Percentiles rank a stretch among this genome's conserved stretches.
Conservation (phyloP, 805 yeast genomes). For the Kuraishia molischiana region DNA sequence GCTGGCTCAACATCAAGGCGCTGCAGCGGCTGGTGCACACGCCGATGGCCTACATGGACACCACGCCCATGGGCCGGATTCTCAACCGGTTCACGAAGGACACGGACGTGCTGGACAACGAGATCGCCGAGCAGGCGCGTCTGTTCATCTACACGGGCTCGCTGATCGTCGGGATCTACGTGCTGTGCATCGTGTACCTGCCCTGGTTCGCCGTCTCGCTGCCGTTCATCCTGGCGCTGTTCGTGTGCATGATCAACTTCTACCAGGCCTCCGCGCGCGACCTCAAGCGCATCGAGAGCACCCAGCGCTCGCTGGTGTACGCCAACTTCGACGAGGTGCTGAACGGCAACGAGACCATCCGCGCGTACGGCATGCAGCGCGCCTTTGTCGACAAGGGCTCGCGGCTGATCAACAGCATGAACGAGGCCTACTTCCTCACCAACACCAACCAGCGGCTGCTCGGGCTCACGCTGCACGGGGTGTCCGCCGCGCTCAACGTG, state of each 20-base stretch:
- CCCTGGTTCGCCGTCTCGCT: constrained; percentile 69
- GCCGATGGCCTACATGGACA: constrained; percentile 78
- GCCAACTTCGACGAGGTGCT: constrained; percentile 63
- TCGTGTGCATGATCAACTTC: constrained; percentile 35
- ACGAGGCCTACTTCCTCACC: constrained; percentile 33
- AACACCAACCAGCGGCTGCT: constrained; percentile 42
- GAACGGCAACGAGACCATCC: constrained; percentile 55
- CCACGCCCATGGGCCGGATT: constrained; percentile 83
- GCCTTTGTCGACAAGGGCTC: constrained; percentile 28
- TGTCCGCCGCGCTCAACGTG: constrained; percentile 31
- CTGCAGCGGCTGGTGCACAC: constrained; percentile 53
- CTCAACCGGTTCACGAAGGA: constrained; percentile 83
- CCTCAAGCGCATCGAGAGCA: constrained; percentile 66
- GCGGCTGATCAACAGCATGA: constrained; percentile 26
- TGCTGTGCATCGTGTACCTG: constrained; percentile 57
- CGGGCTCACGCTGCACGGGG: constrained; percentile 30
- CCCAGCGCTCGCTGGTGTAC: constrained; percentile 60
- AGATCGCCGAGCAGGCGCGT: constrained; percentile 61
- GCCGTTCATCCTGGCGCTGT: constrained; percentile 38
- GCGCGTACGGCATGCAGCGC: constrained; percentile 31
- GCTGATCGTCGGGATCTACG: constrained; percentile 53
- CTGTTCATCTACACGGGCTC: constrained; percentile 44
- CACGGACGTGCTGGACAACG: constrained; percentile 77
- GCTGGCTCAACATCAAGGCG: constrained; percentile 51
- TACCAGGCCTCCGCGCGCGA: constrained; percentile 72